These are phyloP conservation scores for Capronia epimyces DNA, from an alignment of 2,329 filamentous ascomycete genomes.

Conservation along the genomic window DNA sequence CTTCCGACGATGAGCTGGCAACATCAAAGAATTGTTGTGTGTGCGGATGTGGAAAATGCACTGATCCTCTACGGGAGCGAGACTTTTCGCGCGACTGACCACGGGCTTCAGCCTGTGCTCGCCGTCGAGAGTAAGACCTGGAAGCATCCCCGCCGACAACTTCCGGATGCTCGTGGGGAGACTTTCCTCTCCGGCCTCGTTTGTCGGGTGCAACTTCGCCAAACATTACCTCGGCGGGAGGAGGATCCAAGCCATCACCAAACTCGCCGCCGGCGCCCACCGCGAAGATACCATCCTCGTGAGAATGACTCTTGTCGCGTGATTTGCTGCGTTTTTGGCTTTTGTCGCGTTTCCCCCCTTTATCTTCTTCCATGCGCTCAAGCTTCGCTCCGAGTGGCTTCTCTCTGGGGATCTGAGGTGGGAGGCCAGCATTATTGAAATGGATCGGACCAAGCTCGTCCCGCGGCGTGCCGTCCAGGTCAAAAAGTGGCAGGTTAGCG, in stretches of 20 bases:
- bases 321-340: slow-evolving; percentile 18
- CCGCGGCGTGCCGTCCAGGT: slow-evolving; percentile 21
- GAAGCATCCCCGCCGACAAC: slow-evolving; percentile 12
- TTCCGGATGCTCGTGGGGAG: slow-evolving; percentile 16
- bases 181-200: slow-evolving; percentile 19
- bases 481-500: slow-evolving; percentile 20
- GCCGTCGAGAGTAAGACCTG: slow-evolving; percentile 21
- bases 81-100: slow-evolving; percentile 13
- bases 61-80: slow-evolving; percentile 11
- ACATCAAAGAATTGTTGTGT: slow-evolving; percentile 19
- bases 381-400: slow-evolving; percentile 24
- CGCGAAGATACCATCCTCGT: slow-evolving; percentile 9
- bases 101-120: slow-evolving; percentile 7
- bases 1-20: slow-evolving; percentile 15
- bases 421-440: slow-evolving; percentile 22
- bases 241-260: slow-evolving; percentile 6
- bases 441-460: slow-evolving; percentile 21
- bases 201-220: slow-evolving; percentile 6
- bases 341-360: slow-evolving; percentile 17
- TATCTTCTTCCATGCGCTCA: slow-evolving; percentile 17
- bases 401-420: slow-evolving; percentile 25
- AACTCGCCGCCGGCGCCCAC: slow-evolving; percentile 3
- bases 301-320: slow-evolving; percentile 6
- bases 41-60: slow-evolving; percentile 19
- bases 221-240: slow-evolving; percentile 10